A percentile compares a stretch with the other conserved stretches of the same genome.
Evolutionary conservation across 768 basidiomycete genomes (phyloP).

Genomic region (Tulasnella sp.): DNA sequence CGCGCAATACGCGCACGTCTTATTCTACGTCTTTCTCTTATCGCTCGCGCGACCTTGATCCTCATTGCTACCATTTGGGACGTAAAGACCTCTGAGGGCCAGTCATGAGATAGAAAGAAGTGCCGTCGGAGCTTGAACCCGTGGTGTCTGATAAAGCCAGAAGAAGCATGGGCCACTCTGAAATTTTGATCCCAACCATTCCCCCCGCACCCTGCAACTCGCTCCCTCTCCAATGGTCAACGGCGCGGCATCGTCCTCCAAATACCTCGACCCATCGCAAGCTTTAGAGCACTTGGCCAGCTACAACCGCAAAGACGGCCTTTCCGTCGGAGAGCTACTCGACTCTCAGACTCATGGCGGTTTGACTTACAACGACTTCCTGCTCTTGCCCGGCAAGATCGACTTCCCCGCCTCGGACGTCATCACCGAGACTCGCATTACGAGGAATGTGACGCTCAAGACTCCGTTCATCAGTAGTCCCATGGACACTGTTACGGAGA

Average conservation of each 20-base stretch:
- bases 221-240: neutral
- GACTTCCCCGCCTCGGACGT: constrained; percentile 83
- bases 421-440: constrained; percentile 77
- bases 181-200: neutral
- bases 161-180: neutral
- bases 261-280: constrained; percentile 59
- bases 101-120: neutral
- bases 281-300: constrained; percentile 72
- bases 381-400: constrained; percentile 91
- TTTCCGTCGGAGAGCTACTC: constrained; percentile 81
- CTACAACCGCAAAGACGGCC: constrained; percentile 73
- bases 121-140: constrained; percentile 2
- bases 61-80: neutral
- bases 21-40: neutral
- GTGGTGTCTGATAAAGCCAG: constrained; percentile 1
- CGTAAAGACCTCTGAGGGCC: neutral
- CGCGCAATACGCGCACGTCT: neutral
- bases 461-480: constrained; percentile 97
- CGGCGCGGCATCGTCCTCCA: constrained; percentile 25
- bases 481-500: constrained; percentile 99
- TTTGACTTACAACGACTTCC: constrained; percentile 96
- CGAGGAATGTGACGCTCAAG: constrained; percentile 85
- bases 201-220: neutral
- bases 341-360: constrained; percentile 82
- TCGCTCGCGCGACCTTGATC: neutral